phyloP scores from a whole-genome alignment of 768 basidiomycete species.

The Pleurotus citrinopileatus region DNA sequence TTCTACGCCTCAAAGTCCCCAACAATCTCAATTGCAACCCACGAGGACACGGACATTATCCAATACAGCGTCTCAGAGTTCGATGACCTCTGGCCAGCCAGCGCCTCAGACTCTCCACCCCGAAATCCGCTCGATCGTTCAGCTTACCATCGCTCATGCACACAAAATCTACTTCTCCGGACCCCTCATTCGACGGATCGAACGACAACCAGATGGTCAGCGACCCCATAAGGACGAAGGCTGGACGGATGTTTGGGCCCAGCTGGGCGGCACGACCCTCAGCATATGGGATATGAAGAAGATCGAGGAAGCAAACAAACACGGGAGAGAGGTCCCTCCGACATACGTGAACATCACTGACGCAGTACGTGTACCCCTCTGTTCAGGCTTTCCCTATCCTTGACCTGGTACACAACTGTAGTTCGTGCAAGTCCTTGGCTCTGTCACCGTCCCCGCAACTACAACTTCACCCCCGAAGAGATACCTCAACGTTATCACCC shows the following conservation, averaged over 20 bases:
- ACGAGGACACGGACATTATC: slow-evolving; percentile 8
- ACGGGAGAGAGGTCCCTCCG: slow-evolving; percentile 82
- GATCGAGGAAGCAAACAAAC: slow-evolving; percentile 78
- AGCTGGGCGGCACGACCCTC: slow-evolving; percentile 84
- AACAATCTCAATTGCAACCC: neutral
- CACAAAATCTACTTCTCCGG: slow-evolving; percentile 89
- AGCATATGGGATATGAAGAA: slow-evolving; percentile 92
- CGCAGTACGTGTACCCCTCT: slow-evolving; percentile 53
- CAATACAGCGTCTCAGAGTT: slow-evolving; percentile 11
- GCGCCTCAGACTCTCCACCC: slow-evolving; percentile 59
- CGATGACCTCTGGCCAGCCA: slow-evolving; percentile 16
- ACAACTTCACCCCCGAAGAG: slow-evolving; percentile 48
- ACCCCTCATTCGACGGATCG: slow-evolving; percentile 71
- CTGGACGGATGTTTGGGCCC: slow-evolving; percentile 87
- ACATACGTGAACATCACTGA: slow-evolving; percentile 87
- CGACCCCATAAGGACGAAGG: slow-evolving; percentile 69
- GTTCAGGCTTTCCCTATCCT: slow-evolving; percentile 10
- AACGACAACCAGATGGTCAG: slow-evolving; percentile 76
- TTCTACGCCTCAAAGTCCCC: neutral
- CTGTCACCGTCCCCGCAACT: slow-evolving; percentile 62
- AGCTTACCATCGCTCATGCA: slow-evolving; percentile 69
- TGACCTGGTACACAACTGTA: slow-evolving; percentile 23
- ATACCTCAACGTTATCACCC: slow-evolving; percentile 77
- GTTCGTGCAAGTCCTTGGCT: slow-evolving; percentile 80
- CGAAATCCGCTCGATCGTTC: slow-evolving; percentile 79